Evolutionary conservation across 2,329 filamentous ascomycete species (phyloP).

Genomic region (Neurospora crassa): DNA sequence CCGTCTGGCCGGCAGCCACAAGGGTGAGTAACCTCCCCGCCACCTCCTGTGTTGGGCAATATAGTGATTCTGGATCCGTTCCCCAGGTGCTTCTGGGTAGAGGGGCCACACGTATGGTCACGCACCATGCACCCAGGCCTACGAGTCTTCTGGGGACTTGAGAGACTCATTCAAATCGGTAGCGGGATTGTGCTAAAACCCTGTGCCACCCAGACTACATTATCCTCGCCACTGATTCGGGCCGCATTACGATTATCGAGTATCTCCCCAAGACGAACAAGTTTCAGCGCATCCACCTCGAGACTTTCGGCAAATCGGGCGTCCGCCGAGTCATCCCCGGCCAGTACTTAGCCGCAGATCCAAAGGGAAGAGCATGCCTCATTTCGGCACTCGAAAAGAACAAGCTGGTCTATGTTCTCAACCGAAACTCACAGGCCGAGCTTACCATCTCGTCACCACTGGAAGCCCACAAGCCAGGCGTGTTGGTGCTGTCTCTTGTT

Average conservation of each 20-base stretch:
- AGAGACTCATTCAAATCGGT: slow-evolving; percentile 13
- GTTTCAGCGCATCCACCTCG: slow-evolving; percentile 82
- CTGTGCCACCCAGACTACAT: slow-evolving; percentile 65
- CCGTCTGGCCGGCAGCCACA: slow-evolving; percentile 83
- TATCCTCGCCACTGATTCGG: slow-evolving; percentile 90
- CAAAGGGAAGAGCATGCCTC: slow-evolving; percentile 89
- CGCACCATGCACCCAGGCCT: slow-evolving; percentile 4
- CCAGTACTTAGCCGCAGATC: slow-evolving; percentile 91
- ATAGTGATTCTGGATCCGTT: slow-evolving; percentile 56
- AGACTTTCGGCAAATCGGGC: slow-evolving; percentile 97
- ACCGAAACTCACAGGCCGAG: slow-evolving; percentile 87
- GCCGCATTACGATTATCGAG: slow-evolving; percentile 87
- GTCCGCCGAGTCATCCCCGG: slow-evolving; percentile 88
- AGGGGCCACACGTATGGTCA: slow-evolving; percentile 10
- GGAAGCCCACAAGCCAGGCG: slow-evolving; percentile 89
- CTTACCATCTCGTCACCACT: slow-evolving; percentile 94
- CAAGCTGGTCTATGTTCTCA: slow-evolving; percentile 97
- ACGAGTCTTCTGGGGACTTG: slow-evolving; percentile 7
- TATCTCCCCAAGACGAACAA: slow-evolving; percentile 79
- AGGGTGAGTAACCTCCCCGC: slow-evolving; percentile 60
- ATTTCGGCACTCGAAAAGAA: slow-evolving; percentile 96
- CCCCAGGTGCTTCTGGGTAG: slow-evolving; percentile 14
- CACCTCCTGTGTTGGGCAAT: slow-evolving; percentile 40
- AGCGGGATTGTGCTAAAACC: slow-evolving; percentile 18
- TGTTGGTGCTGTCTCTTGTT: slow-evolving; percentile 78